phyloP scores from a whole-genome alignment of 176 grass and related monocot genomes.

The Bolboschoenus planiculmis region DNA sequence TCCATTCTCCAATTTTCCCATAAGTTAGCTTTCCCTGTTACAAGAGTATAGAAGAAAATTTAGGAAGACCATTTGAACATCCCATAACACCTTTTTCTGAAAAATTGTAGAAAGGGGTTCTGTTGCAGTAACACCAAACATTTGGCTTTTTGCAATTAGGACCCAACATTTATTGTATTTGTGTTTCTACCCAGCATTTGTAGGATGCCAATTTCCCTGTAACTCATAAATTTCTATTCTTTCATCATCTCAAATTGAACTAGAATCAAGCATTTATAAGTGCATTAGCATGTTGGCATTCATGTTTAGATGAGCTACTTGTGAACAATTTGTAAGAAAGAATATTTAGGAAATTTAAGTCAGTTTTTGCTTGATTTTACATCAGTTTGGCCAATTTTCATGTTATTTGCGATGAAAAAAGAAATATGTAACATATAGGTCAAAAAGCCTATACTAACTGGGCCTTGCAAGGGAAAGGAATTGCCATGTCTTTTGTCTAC shows the following conservation, averaged over 20 bases:
- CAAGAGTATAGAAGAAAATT: neutral
- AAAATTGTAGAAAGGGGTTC: neutral
- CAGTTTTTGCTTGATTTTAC: neutral
- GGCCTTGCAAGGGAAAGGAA: neutral
- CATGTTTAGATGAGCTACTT: neutral
- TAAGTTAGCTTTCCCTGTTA: slow-evolving; percentile 75
- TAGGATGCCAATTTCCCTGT: neutral
- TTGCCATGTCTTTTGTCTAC: no score
- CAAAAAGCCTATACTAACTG: neutral
- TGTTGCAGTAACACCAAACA: neutral
- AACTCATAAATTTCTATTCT: neutral
- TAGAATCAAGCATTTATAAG: neutral
- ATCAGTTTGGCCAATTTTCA: neutral
- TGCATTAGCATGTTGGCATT: neutral
- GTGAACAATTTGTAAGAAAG: neutral
- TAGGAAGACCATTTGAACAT: neutral
- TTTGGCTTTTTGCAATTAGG: neutral
- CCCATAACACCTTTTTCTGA: neutral
- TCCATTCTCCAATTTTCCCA: slow-evolving; percentile 92
- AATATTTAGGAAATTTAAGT: neutral
- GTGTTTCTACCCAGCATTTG: neutral
- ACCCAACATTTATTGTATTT: neutral
- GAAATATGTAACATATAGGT: neutral
- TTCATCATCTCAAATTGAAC: neutral
- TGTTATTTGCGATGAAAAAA: neutral